These are phyloP conservation scores for Arachis monticola DNA, from an alignment of 331 rosid genomes.

Conservation along the genomic window DNA sequence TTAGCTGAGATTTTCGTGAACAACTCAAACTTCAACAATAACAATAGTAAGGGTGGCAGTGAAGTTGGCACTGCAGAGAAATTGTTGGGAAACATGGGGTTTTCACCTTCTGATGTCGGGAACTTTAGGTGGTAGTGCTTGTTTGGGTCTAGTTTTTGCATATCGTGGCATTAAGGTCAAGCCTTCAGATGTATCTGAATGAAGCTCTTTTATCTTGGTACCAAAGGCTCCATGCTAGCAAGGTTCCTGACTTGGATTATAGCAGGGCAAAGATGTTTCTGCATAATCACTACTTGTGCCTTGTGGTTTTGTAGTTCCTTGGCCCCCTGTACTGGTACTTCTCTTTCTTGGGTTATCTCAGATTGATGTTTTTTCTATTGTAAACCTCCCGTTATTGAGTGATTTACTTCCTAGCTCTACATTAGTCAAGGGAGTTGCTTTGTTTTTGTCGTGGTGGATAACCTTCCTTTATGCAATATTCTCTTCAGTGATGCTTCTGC, in stretches of 20 bases:
- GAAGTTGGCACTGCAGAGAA: constrained; percentile 49
- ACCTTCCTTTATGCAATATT: constrained; percentile 62
- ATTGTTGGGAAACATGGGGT: constrained; percentile 66
- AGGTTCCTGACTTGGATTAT: no score
- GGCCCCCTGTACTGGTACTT: no score
- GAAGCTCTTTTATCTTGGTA: no score
- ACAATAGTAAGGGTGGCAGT: constrained; percentile 28
- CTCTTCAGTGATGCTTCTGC: constrained; percentile 50
- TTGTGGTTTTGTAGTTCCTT: no score
- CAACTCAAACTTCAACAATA: constrained; percentile 14
- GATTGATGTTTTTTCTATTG: constrained; percentile 49
- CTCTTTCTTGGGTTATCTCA: no score
- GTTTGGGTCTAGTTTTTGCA: constrained; percentile 70
- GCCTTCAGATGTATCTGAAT: constrained; percentile 87
- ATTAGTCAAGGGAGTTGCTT: constrained; percentile 55
- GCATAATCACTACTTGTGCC: no score
- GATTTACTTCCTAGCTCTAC: constrained; percentile 55
- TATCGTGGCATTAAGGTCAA: constrained; percentile 60
- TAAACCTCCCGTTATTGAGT: constrained; percentile 39
- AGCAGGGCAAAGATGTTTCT: no score
- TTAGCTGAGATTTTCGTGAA: no score
- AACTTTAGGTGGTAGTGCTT: constrained; percentile 68
- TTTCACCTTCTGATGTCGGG: constrained; percentile 53
- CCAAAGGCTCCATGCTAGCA: no score
- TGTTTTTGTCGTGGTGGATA: constrained; percentile 95